Conservation (phyloP, 2,329 filamentous ascomycete genomes). For the Xylariaceae sp. region DNA sequence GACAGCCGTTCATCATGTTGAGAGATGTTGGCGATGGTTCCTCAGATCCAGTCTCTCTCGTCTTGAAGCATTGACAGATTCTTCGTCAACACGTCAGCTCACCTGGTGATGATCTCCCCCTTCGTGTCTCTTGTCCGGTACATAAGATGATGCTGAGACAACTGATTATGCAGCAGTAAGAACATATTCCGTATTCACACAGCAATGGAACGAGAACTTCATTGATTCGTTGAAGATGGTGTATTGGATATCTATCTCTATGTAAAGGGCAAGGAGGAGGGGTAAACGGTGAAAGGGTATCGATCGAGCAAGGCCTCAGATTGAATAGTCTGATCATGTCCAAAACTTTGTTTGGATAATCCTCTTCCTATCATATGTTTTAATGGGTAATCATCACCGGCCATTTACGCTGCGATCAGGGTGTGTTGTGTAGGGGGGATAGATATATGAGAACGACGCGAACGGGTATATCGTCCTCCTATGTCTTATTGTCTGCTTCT, state of each 20-base stretch:
- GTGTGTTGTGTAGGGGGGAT: neutral
- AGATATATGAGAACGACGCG: neutral
- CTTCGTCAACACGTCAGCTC: too few relatives aligned
- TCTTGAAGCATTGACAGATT: too few relatives aligned
- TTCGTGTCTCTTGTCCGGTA: too few relatives aligned
- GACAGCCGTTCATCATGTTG: too few relatives aligned
- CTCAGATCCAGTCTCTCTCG: too few relatives aligned
- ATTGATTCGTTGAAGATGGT: neutral
- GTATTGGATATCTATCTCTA: neutral
- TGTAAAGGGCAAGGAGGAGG: neutral
- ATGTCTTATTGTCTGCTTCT: neutral
- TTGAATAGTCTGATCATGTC: conserved; percentile 55
- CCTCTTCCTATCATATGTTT: conserved; percentile 64
- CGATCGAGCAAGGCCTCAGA: conserved; percentile 49
- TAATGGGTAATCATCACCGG: conserved; percentile 54
- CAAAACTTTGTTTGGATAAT: conserved; percentile 46
- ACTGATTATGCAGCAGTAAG: too few relatives aligned
- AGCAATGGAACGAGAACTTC: too few relatives aligned
- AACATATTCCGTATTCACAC: too few relatives aligned
- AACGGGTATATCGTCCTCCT: neutral
- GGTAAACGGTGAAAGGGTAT: neutral
- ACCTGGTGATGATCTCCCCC: too few relatives aligned
- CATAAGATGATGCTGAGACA: too few relatives aligned
- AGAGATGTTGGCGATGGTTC: too few relatives aligned
- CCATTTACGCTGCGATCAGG: conserved; percentile 26